These are phyloP conservation scores for Scytalidium sp. DNA, from an alignment of 2,329 filamentous ascomycete species.

Conservation along the genomic window DNA sequence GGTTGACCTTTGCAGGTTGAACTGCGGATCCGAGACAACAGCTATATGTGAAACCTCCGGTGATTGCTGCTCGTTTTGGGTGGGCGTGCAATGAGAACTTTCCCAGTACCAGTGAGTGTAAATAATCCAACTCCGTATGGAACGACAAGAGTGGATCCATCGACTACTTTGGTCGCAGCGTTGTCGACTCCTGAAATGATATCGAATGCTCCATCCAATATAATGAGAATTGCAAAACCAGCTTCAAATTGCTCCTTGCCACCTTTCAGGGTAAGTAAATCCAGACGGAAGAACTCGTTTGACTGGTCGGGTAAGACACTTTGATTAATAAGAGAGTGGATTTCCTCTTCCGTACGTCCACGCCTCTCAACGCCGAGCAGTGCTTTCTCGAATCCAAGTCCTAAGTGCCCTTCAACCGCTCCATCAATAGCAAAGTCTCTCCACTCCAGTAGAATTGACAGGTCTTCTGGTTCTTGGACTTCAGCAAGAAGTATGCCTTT, in stretches of 20 bases:
- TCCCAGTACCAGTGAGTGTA: not conserved
- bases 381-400: conserved; percentile 4
- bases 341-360: not conserved
- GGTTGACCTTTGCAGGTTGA: too few species aligned
- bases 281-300: conserved; percentile 2
- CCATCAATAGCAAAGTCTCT: conserved; percentile 1
- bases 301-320: not conserved
- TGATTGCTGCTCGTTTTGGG: too few species aligned
- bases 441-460: conserved; percentile 5
- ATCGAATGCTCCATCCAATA: conserved; percentile 1
- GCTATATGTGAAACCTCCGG: too few species aligned
- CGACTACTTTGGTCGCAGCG: not conserved
- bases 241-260: not conserved
- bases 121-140: conserved; percentile 1
- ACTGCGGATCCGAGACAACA: too few species aligned
- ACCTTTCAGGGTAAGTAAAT: not conserved
- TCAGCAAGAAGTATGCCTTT: conserved; percentile 5
- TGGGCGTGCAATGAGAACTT: not conserved
- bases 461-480: conserved; percentile 4
- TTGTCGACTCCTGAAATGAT: not conserved
- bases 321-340: not conserved
- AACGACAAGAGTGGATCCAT: conserved; percentile 2
- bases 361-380: conserved; percentile 1
- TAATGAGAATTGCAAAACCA: conserved; percentile 5
- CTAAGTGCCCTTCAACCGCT: not conserved